Base-by-base conservation (phyloP, 768 basidiomycete species). In the Sistotremastrum niveocremeum region DNA sequence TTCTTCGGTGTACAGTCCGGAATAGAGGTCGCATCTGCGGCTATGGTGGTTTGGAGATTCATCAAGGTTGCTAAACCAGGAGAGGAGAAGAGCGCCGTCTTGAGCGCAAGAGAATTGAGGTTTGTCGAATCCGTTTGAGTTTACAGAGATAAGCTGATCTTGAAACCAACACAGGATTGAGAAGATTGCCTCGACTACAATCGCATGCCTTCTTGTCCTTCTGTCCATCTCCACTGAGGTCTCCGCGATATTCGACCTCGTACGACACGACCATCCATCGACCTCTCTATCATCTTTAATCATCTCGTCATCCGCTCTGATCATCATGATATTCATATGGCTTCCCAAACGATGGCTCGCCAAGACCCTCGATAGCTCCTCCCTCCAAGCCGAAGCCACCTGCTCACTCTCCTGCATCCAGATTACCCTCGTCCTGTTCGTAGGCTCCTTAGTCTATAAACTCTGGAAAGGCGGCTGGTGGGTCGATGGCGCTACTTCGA, bases 1-100 rank as follows among this genome's bases (percentile, higher is more conserved):
- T 72, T 72, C 56, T 73, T 68, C 41, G 71, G 72, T 1, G 62
- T 73, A 10, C 72, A 72, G 38, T 72, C 71, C 0, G 67, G 53
- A 3, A 66, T 71, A 36, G 71, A 72, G 48, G 70, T 72, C 34
- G 55, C 66, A 42, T 72, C 71, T 12, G 62, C 69, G 3, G 31
- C 56, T 40, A 58, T 72, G 9, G 71, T 72, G 29, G 49, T 68
- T 7, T 73, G 71, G 70, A 57, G 70, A 32, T 73, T 72, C 46
- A 37, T 62, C 32, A 46, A 59, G 10, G 56, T 62, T 7, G 51
- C 53, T 5, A 60, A 56, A 39, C 61, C 63, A 12, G 62, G 62
- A 8, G 61, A 69, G 38, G 64, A 66, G 49, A 47, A 49, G 43
- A 42, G 34, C 30, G 12, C 40, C 34, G 39, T 33, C 4, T 36